A percentile compares a stretch with the other conserved stretches of the same genome.
phyloP scores from a whole-genome alignment of 2,329 filamentous ascomycete genomes.

The Alternaria incomplexa region DNA sequence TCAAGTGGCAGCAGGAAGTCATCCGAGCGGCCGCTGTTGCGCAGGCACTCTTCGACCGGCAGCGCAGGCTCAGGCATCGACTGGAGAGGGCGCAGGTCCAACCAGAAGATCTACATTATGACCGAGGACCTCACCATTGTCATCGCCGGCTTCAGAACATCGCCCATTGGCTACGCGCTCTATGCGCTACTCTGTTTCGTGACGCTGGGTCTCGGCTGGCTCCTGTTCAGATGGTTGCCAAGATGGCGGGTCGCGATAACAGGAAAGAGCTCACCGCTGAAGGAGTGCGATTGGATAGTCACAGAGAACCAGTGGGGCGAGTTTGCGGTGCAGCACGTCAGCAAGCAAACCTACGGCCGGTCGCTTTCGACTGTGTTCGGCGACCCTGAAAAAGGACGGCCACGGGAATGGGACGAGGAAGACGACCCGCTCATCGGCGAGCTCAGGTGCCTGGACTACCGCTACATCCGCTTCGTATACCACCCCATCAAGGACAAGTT shows the following conservation, averaged over 20 bases:
- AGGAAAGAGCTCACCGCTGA: constrained; percentile 71
- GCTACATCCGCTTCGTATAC: constrained; percentile 92
- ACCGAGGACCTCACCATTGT: constrained; percentile 95
- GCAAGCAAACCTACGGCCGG: constrained; percentile 63
- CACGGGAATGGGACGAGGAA: constrained; percentile 73
- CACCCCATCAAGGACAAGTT: constrained; percentile 91
- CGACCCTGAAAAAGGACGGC: constrained; percentile 66
- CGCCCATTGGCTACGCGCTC: constrained; percentile 67
- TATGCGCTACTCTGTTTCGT: constrained; percentile 75
- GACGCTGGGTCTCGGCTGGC: constrained; percentile 79
- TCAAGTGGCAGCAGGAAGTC: constrained; percentile 69
- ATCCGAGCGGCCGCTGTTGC: constrained; percentile 66
- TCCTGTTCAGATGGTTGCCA: constrained; percentile 89
- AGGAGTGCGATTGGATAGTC: constrained; percentile 86
- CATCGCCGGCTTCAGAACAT: constrained; percentile 88
- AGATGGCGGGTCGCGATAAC: constrained; percentile 80
- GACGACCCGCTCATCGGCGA: constrained; percentile 76
- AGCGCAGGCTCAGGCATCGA: constrained; percentile 70
- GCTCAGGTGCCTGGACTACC: constrained; percentile 83
- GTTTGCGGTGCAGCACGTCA: constrained; percentile 76
- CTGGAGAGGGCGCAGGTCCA: constrained; percentile 66
- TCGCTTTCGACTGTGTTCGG: constrained; percentile 75
- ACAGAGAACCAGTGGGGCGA: constrained; percentile 98
- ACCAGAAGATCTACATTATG: constrained; percentile 90
- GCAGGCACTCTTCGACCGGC: constrained; percentile 72